A percentile compares a stretch with the other conserved stretches of the same genome.
phyloP scores from a whole-genome alignment of 805 yeast species.

The Myxozyma neotropica region DNA sequence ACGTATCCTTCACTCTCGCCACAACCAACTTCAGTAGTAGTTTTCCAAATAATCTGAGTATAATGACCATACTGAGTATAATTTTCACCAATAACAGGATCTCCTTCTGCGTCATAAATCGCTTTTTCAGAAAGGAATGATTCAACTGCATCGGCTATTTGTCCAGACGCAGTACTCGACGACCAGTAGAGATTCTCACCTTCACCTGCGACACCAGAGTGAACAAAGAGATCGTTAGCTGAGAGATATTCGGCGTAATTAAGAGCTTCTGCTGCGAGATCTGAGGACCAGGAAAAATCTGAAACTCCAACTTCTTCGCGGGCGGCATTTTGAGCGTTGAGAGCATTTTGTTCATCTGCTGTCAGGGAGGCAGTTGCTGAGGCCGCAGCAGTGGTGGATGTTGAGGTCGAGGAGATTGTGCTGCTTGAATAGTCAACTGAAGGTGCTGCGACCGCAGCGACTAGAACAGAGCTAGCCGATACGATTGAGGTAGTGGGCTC shows the following conservation, averaged over 20 bases:
- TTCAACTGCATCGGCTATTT: constrained; percentile 6
- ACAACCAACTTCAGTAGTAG: constrained; percentile 18
- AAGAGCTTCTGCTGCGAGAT: constrained; percentile 8
- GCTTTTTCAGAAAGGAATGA: constrained; percentile 4
- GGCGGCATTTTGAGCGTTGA: constrained; percentile 10
- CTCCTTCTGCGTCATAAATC: constrained; percentile 6
- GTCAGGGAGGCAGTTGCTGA: background rate
- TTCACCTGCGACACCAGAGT: constrained; percentile 11
- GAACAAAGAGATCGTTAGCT: constrained; percentile 3
- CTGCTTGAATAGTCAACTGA: no score
- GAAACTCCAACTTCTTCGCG: constrained; percentile 9
- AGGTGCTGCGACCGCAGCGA: no score
- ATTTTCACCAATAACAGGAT: constrained; percentile 7
- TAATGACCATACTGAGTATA: constrained; percentile 8
- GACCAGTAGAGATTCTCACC: constrained; percentile 17
- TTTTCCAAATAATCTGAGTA: constrained; percentile 18
- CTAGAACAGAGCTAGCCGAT: no score
- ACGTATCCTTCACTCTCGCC: constrained; percentile 11
- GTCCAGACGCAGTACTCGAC: constrained; percentile 3
- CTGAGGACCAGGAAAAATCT: constrained; percentile 1
- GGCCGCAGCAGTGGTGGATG: no score
- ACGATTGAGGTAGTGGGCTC: no score
- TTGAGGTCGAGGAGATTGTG: no score
- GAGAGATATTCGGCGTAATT: constrained; percentile 13
- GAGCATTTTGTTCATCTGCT: constrained; percentile 2